Evolutionary conservation across 1,284 basidiomycete genomes (phyloP).

Genomic region (Papiliotrema terrestris): DNA sequence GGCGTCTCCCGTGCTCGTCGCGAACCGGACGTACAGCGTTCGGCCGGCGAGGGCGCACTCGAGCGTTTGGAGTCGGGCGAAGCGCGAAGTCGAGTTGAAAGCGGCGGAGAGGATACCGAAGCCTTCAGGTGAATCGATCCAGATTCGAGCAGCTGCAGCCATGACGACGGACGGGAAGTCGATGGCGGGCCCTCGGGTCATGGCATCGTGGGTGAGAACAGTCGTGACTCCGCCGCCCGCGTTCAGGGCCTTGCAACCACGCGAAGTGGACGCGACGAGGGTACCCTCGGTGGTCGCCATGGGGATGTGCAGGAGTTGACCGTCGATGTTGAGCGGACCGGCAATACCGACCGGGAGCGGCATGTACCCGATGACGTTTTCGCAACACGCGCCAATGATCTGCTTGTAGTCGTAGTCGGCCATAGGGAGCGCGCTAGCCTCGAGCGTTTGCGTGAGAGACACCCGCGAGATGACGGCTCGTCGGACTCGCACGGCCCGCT

Average conservation of each 20-base stretch:
- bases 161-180: slow-evolving; percentile 82
- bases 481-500: slow-evolving; percentile 82
- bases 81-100: slow-evolving; percentile 92
- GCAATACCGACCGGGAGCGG: slow-evolving; percentile 95
- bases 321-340: slow-evolving; percentile 91
- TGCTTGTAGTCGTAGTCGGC: slow-evolving; percentile 87
- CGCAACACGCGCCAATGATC: slow-evolving; percentile 96
- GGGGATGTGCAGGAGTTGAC: slow-evolving; percentile 79
- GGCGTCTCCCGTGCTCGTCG: slow-evolving; percentile 92
- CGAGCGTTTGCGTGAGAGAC: slow-evolving; percentile 78
- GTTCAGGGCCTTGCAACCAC: slow-evolving; percentile 97
- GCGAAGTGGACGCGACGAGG: slow-evolving; percentile 92
- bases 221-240: slow-evolving; percentile 93
- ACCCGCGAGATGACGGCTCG: slow-evolving; percentile 89
- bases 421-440: slow-evolving; percentile 78
- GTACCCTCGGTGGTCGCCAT: slow-evolving; percentile 99
- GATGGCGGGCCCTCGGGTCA: slow-evolving; percentile 97
- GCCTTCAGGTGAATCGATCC: slow-evolving; percentile 84
- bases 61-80: slow-evolving; percentile 75
- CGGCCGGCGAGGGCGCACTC: slow-evolving; percentile 85
- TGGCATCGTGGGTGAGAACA: slow-evolving; percentile 87
- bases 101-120: slow-evolving; percentile 72
- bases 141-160: slow-evolving; percentile 80
- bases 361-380: slow-evolving; percentile 98
- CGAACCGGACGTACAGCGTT: slow-evolving; percentile 92